Base-by-base conservation (phyloP, 2,329 filamentous ascomycete species). In the Atkinsonella texensis region DNA sequence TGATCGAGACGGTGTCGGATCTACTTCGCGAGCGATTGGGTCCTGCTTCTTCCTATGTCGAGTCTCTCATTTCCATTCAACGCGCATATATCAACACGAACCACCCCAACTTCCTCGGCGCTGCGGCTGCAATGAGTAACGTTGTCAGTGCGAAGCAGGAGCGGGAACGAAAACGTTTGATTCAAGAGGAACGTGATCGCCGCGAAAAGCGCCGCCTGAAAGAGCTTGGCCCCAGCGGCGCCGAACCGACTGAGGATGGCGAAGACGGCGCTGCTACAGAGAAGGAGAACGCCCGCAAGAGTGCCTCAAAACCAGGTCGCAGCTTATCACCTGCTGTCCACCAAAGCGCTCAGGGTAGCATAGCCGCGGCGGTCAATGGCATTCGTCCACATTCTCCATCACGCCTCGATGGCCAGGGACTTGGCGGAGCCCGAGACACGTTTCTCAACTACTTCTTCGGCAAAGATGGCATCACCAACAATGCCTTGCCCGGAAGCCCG, bases 371-470 rank as follows among this genome's bases (percentile, higher is more conserved):
- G 11, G 70, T 89, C 60, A 89, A 89, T 58, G 84, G 84, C 11
- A 68, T 59, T 45, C 60, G 66, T 45, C 58, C 65, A 52, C 59
- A 61, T 32, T 65, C 65, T n/a, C 65, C 65, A 17, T 75, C 80
- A 31, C 75, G 77, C 50, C 77, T 85, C 56, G 80, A 80, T 56
- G 74, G 74, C 28, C 79, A 81, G 56, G 72, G 73, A 4, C 66
- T 77, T 48, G 83, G 83, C 52, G 79, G 73, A 54, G 81, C 87
- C 41, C 81, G 84, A 55, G 93, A 98, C 69, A 94, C 89, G 0
- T 98, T 98, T 74, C 70, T 98, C 55, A 97, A 91, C 70, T 98
- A 98, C 70, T 98, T 98, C 71, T 98, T 98, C 62, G 90, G 93
- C 60, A 97, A 98, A 65, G 93, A 98, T 55, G 87, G 87, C 46